Conservation (phyloP, 768 basidiomycete genomes). For the Phlebiopsis flavidoalba region DNA sequence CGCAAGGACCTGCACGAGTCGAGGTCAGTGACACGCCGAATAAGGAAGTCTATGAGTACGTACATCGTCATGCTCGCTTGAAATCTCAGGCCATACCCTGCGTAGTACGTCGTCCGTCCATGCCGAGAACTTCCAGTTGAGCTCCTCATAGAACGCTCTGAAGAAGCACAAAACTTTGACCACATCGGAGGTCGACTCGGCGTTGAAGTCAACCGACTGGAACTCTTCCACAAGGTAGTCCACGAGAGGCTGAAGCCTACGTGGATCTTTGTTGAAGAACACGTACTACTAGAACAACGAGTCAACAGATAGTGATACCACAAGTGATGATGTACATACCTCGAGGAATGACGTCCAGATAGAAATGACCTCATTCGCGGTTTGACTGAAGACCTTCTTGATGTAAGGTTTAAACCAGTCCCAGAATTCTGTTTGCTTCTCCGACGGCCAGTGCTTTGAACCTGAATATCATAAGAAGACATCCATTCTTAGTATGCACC, state of each 20-base stretch:
- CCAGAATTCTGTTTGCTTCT: conserved; percentile 69
- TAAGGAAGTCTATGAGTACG: conserved; percentile 14
- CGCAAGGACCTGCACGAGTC: conserved; percentile 50
- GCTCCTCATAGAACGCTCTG: conserved; percentile 64
- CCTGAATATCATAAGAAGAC: conserved; percentile 35
- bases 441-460: conserved; percentile 81
- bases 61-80: conserved; percentile 73
- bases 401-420: conserved; percentile 73
- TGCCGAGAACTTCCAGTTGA: conserved; percentile 75
- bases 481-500: background rate
- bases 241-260: conserved; percentile 74
- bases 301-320: background rate
- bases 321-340: conserved; percentile 30
- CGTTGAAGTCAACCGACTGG: conserved; percentile 65
- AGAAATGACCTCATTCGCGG: conserved; percentile 74
- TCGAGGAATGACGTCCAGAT: conserved; percentile 80
- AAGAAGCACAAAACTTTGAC: conserved; percentile 65
- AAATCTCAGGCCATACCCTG: conserved; percentile 64
- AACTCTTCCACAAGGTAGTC: conserved; percentile 67
- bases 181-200: conserved; percentile 79
- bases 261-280: conserved; percentile 77
- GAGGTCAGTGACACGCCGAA: conserved; percentile 4
- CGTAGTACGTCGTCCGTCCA: conserved; percentile 70
- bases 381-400: conserved; percentile 57
- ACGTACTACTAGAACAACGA: conserved; percentile 45